These are phyloP conservation scores for Closterium sp. DNA, from an alignment of 139 green algal species.

Conservation along the genomic window DNA sequence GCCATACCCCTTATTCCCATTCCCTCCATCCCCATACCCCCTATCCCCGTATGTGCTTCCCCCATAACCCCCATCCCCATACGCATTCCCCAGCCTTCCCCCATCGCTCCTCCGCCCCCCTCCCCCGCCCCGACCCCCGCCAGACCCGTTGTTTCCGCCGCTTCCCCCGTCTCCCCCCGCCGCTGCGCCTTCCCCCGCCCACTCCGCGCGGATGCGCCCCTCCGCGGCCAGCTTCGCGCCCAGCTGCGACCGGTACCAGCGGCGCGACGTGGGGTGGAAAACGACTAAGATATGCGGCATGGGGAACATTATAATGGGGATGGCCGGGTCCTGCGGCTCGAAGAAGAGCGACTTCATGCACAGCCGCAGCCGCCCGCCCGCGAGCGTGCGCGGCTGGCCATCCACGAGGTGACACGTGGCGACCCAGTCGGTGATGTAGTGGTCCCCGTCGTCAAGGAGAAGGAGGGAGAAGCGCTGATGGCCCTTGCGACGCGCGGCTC, in stretches of 20 bases:
- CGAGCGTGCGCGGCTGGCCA: background rate
- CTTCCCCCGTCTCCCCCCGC: background rate
- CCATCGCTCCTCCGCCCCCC: background rate
- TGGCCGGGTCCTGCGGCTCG: constrained; percentile 18
- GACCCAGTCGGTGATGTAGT: constrained; percentile 39
- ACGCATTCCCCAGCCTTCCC: background rate
- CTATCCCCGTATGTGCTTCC: too few species aligned
- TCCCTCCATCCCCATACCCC: too few species aligned
- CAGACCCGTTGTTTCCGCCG: too few species aligned
- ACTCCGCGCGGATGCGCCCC: background rate
- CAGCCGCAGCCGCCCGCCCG: constrained; percentile 30
- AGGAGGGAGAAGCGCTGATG: constrained; percentile 27
- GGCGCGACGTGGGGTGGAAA: background rate
- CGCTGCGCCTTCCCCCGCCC: background rate
- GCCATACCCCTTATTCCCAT: background rate
- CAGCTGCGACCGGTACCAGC: background rate
- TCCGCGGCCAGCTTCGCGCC: background rate
- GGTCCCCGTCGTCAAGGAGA: constrained; percentile 36
- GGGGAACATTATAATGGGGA: constrained; percentile 24
- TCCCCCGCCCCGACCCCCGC: background rate
- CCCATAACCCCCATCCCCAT: too few species aligned
- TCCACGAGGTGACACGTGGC: constrained; percentile 24
- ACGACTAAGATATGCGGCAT: background rate
- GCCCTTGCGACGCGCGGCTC: background rate
- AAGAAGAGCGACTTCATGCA: constrained; percentile 28